Conservation (phyloP, 2,329 filamentous ascomycete species). For the Graphilbum ipis-grandicollis region DNA sequence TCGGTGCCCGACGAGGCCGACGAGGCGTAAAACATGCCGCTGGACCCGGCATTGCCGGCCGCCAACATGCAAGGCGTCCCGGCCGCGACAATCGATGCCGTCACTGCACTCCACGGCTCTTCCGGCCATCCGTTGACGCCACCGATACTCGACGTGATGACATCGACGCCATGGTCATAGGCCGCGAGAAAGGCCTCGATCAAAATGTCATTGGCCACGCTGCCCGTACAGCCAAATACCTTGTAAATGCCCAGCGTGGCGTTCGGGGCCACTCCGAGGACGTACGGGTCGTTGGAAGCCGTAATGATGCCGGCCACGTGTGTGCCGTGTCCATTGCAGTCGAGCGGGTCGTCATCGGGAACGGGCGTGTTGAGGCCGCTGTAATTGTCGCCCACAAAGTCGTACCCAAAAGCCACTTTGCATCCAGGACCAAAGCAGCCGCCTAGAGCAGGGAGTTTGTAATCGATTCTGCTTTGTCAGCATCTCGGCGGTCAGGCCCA, state of each 20-base stretch:
- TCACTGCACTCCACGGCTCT: conserved; percentile 29
- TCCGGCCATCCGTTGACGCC: conserved; percentile 32
- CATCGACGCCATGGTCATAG: conserved; percentile 37
- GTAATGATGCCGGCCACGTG: conserved; percentile 47
- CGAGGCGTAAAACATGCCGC: conserved; percentile 30
- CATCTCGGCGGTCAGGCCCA: conserved; percentile 19
- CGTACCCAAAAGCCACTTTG: conserved; percentile 4
- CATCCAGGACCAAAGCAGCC: conserved; percentile 11
- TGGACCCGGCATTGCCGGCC: conserved; percentile 12
- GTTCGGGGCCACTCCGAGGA: conserved; percentile 37
- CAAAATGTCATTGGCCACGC: conserved; percentile 33
- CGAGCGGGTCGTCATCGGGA: conserved; percentile 29
- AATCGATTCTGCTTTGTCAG: conserved; percentile 15
- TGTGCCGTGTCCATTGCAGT: conserved; percentile 40
- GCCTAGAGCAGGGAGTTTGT: conserved; percentile 15
- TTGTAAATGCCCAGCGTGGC: conserved; percentile 38
- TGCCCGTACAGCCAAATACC: conserved; percentile 36
- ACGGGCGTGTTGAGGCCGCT: conserved; percentile 18
- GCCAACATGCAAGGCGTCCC: conserved; percentile 19
- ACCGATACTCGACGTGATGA: conserved; percentile 38
- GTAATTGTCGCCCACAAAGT: conserved; percentile 15
- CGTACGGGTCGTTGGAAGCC: conserved; percentile 32
- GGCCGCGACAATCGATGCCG: conserved; percentile 34
- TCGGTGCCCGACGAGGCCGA: conserved; percentile 29
- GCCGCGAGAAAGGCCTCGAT: conserved; percentile 42